Base-by-base conservation (phyloP, 1,284 basidiomycete genomes). In the Ustanciosporium gigantosporum region DNA sequence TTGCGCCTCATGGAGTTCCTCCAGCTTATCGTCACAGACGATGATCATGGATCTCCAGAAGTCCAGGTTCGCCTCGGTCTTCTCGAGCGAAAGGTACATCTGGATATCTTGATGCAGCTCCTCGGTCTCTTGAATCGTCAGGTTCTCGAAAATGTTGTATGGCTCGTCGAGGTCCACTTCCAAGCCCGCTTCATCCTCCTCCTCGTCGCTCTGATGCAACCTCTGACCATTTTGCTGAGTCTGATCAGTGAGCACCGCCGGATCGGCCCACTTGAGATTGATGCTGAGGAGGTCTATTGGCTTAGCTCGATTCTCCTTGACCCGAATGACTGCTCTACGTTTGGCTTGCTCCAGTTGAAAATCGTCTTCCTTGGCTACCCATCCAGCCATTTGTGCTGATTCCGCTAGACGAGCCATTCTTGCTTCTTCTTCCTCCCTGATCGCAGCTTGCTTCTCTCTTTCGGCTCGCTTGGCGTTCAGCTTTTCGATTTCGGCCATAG, bases 1-100 rank as follows among this genome's bases (percentile, higher is more conserved):
- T 25, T 83, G 68, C 84, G 41, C 42, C 16, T 55, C 57, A 19
- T 51, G 43, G 34, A 59, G 47, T 43, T 85, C 83, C 37, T 92
- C 90, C n/a, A 97, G 80, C 36, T 88, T 86, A 78, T 96, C 89
- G 74, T 93, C 89, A 79, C 92, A 96, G 2, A 99, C 87, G 8
- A 95, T 88, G 84, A 94, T 88, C 90, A 98, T 94, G 67, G 94
- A 89, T 87, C 91, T 90, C 95, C 95, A 99, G 78, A 97, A 98
- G 66, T 97, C 93, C 48, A 93, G 85, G 75, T 94, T 93, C 31
- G 86, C 81, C 13, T 91, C 86, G 16, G 84, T 84, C 68, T 88
- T 87, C 77, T 99, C 95, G 27, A 98, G 82, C 6, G 85, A 83
- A 32, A 97, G 82, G 76, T 97, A 96, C 74, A 87, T 86, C 78